Evolutionary conservation across 2,329 filamentous ascomycete species (phyloP).

Genomic region (Neospermospora avenae): DNA sequence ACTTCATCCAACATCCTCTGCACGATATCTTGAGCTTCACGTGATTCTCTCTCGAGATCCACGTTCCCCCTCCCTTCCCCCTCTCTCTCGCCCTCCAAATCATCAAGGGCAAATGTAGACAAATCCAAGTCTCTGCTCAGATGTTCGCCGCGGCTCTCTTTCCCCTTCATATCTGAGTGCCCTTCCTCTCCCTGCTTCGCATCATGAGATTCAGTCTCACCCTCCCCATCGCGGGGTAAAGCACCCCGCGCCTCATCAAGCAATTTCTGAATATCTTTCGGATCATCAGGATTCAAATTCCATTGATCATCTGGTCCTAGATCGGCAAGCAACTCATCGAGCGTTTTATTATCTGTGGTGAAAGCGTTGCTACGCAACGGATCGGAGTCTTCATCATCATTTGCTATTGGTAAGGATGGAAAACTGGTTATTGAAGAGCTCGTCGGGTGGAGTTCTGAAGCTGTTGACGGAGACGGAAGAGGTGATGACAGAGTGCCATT

Average conservation of each 20-base stretch:
- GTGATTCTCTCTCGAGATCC: constrained; percentile 27
- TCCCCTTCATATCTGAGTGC: constrained; percentile 32
- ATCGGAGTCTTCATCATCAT: constrained; percentile 16
- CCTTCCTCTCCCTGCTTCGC: constrained; percentile 38
- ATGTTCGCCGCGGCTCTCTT: not conserved
- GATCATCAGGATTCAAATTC: constrained; percentile 31
- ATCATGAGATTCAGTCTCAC: not conserved
- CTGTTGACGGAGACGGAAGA: constrained; percentile 14
- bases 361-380: constrained; percentile 12
- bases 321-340: constrained; percentile 33
- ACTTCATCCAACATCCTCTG: constrained; percentile 33
- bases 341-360: constrained; percentile 28
- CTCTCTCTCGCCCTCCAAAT: constrained; percentile 42
- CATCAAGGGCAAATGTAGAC: constrained; percentile 38
- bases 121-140: constrained; percentile 32
- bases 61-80: constrained; percentile 36
- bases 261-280: constrained; percentile 30
- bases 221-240: constrained; percentile 16
- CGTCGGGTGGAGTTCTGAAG: constrained; percentile 1
- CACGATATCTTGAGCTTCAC: constrained; percentile 33
- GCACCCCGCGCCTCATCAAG: constrained; percentile 29
- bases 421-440: not conserved
- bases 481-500: constrained; percentile 27
- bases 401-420: not conserved
- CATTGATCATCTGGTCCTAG: constrained; percentile 31